phyloP scores from a whole-genome alignment of 2,329 filamentous ascomycete genomes.

The Aspergillus transmontanensis region DNA sequence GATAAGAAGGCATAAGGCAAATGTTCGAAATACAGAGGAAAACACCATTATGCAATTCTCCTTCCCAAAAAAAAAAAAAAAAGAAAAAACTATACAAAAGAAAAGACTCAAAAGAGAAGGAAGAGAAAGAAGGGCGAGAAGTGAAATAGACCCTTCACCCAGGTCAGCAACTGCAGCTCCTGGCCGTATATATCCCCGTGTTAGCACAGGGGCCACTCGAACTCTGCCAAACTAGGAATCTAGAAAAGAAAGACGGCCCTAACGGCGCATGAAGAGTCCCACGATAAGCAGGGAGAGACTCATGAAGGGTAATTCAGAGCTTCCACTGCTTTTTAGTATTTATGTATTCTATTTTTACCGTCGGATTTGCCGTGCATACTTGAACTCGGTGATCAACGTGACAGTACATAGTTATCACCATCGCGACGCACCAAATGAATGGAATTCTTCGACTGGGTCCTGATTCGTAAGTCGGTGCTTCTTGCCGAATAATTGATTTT shows the following conservation, averaged over 20 bases:
- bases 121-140: background rate
- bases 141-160: background rate
- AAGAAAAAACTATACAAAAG: background rate
- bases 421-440: constrained; percentile 9
- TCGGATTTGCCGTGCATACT: constrained; percentile 13
- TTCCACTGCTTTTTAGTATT: background rate
- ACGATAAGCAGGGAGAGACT: background rate
- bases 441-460: constrained; percentile 7
- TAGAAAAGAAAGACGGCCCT: background rate
- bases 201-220: background rate
- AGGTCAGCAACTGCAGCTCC: background rate
- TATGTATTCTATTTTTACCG: background rate
- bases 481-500: background rate
- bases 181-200: background rate
- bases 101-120: background rate
- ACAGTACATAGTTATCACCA: constrained; percentile 10
- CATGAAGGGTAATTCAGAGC: background rate
- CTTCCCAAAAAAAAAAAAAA: no score
- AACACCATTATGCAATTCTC: background rate
- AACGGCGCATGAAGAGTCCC: background rate
- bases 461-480: background rate
- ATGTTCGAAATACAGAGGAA: background rate
- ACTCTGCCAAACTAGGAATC: background rate
- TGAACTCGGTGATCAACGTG: constrained; percentile 6
- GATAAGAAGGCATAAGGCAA: background rate